These are phyloP conservation scores for Penicillium cosmopolitanum DNA, from an alignment of 495 filamentous ascomycete genomes.

Conservation along the genomic window DNA sequence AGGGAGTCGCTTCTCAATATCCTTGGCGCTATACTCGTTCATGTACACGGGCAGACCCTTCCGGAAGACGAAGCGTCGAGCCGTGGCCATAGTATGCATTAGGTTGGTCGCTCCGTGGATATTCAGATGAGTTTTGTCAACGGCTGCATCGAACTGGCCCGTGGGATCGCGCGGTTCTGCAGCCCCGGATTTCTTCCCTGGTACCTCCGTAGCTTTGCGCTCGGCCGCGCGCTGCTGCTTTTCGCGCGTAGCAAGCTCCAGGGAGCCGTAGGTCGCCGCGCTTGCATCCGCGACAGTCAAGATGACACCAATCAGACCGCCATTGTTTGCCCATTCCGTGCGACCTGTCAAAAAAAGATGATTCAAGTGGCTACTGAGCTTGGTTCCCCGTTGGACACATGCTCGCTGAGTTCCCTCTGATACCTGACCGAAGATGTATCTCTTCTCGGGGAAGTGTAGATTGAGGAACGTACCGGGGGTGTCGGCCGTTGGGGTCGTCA, in stretches of 20 bases:
- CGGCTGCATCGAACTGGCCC: background rate
- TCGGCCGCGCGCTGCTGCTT: conserved; percentile 31
- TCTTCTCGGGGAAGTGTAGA: conserved; percentile 75
- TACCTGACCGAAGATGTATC: conserved; percentile 87
- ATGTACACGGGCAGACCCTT: conserved; percentile 72
- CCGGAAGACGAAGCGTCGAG: conserved; percentile 87
- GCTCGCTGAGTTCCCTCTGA: conserved; percentile 86
- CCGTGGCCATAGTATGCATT: conserved; percentile 75
- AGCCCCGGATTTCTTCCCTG: conserved; percentile 21
- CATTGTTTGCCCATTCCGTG: conserved; percentile 72
- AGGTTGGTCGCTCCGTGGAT: conserved; percentile 80
- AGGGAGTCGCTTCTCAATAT: conserved; percentile 22
- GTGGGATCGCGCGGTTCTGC: background rate
- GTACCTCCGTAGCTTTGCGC: conserved; percentile 15
- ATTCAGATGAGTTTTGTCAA: conserved; percentile 47
- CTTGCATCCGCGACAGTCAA: conserved; percentile 75
- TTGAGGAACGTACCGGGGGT: conserved; percentile 78
- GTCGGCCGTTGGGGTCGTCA: conserved; percentile 86
- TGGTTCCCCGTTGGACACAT: conserved; percentile 63
- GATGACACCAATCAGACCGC: conserved; percentile 83
- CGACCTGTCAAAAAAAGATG: conserved; percentile 82
- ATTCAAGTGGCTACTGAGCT: conserved; percentile 58
- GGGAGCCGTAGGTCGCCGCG: conserved; percentile 32
- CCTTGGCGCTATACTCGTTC: conserved; percentile 62
- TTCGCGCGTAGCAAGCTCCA: conserved; percentile 30